These are phyloP conservation scores for Chytriomyces sp. DNA, from an alignment of 192 early-diverging fungal genomes.

Conservation along the genomic window DNA sequence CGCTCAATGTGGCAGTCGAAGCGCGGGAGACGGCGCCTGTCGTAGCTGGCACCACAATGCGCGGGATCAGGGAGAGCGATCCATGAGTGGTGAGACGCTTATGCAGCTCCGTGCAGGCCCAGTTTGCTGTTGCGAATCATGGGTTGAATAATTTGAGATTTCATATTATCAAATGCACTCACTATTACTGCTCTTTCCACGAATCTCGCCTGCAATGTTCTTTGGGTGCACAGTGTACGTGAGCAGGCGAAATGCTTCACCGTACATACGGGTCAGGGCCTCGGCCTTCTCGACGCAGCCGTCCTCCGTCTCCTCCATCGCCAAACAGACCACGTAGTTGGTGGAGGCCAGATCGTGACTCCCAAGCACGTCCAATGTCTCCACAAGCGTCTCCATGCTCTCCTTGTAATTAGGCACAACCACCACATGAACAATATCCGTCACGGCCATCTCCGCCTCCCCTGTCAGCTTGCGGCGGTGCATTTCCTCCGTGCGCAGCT, in stretches of 20 bases:
- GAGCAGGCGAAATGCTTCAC: conserved; percentile 49
- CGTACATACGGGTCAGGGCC: conserved; percentile 39
- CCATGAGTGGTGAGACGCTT: too few species aligned
- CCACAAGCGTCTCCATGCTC: conserved; percentile 49
- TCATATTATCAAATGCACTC: too few species aligned
- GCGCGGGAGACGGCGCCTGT: conserved; percentile 57
- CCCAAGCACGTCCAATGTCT: conserved; percentile 54
- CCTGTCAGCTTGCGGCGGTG: too few species aligned
- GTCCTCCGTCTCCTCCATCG: conserved; percentile 60
- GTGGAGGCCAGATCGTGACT: conserved; percentile 28
- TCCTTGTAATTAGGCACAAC: conserved; percentile 64
- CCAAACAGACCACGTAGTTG: conserved; percentile 51
- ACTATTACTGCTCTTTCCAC: conserved; percentile 60
- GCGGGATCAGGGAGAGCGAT: too few species aligned
- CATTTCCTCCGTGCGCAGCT: conserved; percentile 30
- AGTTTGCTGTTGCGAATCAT: too few species aligned
- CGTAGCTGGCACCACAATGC: too few species aligned
- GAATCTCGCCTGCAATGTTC: conserved; percentile 55
- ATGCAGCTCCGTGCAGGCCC: too few species aligned
- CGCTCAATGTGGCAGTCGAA: conserved; percentile 27
- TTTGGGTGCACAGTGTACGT: conserved; percentile 39
- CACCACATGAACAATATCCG: conserved; percentile 47
- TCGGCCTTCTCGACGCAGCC: conserved; percentile 49
- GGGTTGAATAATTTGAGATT: too few species aligned
- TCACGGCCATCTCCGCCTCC: conserved; percentile 8